phyloP scores from a whole-genome alignment of 768 basidiomycete species.

The Collybia sordida region DNA sequence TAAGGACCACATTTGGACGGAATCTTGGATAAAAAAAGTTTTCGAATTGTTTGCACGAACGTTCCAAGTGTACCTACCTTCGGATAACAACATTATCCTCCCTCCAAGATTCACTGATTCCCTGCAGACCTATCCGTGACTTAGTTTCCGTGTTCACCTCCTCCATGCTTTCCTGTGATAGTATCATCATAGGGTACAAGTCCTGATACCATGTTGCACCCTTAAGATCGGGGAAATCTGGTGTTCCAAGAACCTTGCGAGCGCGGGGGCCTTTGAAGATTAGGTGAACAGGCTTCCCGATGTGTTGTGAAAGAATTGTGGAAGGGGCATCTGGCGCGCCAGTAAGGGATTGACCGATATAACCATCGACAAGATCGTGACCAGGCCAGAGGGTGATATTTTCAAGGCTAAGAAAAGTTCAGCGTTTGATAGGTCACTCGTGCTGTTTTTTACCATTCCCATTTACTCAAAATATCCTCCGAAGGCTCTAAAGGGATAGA shows the following conservation, averaged over 20 bases:
- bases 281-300: conserved; percentile 58
- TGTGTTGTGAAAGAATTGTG: conserved; percentile 53
- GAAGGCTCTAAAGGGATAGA: conserved; percentile 55
- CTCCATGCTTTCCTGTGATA: conserved; percentile 64
- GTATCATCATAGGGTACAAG: conserved; percentile 65
- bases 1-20: conserved; percentile 72
- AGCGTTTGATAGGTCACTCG: not conserved
- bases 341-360: conserved; percentile 50
- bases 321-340: conserved; percentile 42
- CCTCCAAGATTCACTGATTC: conserved; percentile 52
- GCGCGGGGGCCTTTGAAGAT: conserved; percentile 62
- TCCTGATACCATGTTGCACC: conserved; percentile 66
- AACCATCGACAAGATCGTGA: conserved; percentile 50
- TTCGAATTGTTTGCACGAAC: not conserved
- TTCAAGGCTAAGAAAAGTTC: conserved; percentile 38
- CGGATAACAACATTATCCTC: conserved; percentile 52
- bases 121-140: conserved; percentile 45
- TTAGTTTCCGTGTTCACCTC: conserved; percentile 49
- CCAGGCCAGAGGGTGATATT: conserved; percentile 50
- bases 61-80: conserved; percentile 39
- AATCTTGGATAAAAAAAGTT: conserved; percentile 44
- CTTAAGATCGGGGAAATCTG: conserved; percentile 53
- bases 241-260: conserved; percentile 41
- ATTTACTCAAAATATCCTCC: conserved; percentile 41
- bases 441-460: conserved; percentile 45